These are phyloP conservation scores for Mycena kentingensis DNA, from an alignment of 768 basidiomycete genomes.

Conservation along the genomic window DNA sequence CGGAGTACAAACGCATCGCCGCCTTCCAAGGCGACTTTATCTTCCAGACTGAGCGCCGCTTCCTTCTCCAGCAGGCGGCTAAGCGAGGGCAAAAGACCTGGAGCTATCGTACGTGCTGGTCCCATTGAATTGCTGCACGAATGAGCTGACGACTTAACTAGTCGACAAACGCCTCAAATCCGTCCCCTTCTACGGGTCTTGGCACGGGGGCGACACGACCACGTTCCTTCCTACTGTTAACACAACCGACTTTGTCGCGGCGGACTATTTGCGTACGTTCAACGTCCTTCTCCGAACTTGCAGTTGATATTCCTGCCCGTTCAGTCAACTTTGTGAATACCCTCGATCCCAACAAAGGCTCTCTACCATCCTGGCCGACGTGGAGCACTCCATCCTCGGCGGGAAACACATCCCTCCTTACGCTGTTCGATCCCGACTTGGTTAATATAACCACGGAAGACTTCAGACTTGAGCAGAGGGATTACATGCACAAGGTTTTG, in stretches of 20 bases:
- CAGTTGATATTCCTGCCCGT: not conserved
- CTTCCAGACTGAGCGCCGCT: constrained; percentile 28
- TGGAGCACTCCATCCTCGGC: constrained; percentile 3
- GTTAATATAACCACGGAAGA: constrained; percentile 5
- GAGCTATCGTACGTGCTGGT: constrained; percentile 27
- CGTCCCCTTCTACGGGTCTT: constrained; percentile 18
- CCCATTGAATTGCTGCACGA: not conserved
- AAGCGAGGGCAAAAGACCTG: constrained; percentile 28
- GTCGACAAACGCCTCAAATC: constrained; percentile 12
- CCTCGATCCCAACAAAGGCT: constrained; percentile 6
- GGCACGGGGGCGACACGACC: constrained; percentile 18
- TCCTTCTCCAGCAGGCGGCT: constrained; percentile 28
- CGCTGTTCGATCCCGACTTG: not conserved
- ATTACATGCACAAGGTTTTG: too few relatives aligned
- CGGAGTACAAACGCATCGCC: constrained; percentile 34
- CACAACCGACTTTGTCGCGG: not conserved
- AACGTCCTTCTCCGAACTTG: not conserved
- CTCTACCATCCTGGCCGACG: constrained; percentile 8
- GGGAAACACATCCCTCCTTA: constrained; percentile 1
- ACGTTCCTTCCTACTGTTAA: constrained; percentile 1
- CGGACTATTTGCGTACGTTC: constrained; percentile 1
- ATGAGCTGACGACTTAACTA: not conserved
- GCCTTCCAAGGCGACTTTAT: too few relatives aligned
- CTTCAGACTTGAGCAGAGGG: constrained; percentile 1
- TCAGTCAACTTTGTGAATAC: constrained; percentile 15